Conservation (phyloP, 305 asterid genomes). For the Fraxinus platypoda region DNA sequence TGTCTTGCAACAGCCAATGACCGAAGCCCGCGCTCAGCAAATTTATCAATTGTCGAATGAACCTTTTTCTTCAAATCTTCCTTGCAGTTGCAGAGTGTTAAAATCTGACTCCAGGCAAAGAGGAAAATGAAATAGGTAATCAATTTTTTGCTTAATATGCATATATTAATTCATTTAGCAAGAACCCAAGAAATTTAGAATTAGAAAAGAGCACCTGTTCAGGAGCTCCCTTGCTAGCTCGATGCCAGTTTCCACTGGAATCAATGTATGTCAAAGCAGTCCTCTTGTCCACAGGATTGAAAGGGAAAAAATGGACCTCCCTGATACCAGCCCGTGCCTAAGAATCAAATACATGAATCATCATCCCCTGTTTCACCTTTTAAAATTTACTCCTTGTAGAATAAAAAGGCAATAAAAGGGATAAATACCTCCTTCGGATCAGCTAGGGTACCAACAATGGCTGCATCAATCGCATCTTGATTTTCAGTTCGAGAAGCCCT, state of each 20-base stretch:
- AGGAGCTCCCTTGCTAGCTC: constrained; percentile 61
- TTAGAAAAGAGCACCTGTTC: constrained; percentile 37
- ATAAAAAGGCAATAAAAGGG: not conserved
- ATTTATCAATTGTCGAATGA: constrained; percentile 42
- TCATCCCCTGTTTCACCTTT: not conserved
- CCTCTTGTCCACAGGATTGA: constrained; percentile 54
- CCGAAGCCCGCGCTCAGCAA: constrained; percentile 59
- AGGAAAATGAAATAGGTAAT: not conserved
- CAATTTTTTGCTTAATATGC: not conserved
- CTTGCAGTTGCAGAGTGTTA: constrained; percentile 53
- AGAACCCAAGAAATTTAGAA: constrained; percentile 8
- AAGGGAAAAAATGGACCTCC: constrained; percentile 55
- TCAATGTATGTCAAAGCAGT: constrained; percentile 53
- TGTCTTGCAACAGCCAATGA: constrained; percentile 58
- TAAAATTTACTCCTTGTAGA: not conserved
- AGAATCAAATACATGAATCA: not conserved
- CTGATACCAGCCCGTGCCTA: constrained; percentile 46
- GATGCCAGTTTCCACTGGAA: constrained; percentile 41
- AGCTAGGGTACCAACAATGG: constrained; percentile 61
- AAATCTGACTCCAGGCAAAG: constrained; percentile 31
- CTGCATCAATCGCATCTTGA: constrained; percentile 65
- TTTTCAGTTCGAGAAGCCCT: constrained; percentile 57
- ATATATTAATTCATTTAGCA: not conserved
- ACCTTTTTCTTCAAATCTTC: constrained; percentile 49
- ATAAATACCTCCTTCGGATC: constrained; percentile 59